A percentile compares a stretch with the other conserved stretches of the same genome.
phyloP scores from a whole-genome alignment of 305 asterid species.

The Fraxinus paxiana region DNA sequence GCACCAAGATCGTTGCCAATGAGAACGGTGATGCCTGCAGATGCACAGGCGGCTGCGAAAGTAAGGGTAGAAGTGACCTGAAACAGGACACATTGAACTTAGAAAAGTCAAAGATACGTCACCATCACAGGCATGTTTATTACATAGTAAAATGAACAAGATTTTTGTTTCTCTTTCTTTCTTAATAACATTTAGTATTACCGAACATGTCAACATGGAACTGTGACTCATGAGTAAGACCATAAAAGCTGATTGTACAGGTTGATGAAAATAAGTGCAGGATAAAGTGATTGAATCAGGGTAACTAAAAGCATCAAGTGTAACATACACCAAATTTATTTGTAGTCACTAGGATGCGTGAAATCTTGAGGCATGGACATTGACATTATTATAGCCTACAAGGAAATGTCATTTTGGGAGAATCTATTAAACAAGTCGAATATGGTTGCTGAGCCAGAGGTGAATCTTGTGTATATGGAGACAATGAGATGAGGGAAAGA shows the following conservation, averaged over 20 bases:
- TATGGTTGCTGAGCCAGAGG: not conserved
- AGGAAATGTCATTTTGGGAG: not conserved
- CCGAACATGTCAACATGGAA: not conserved
- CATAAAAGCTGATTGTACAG: not conserved
- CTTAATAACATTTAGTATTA: not conserved
- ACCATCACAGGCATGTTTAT: not conserved
- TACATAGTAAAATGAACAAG: not conserved
- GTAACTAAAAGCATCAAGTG: not conserved
- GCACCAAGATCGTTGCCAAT: constrained; percentile 45
- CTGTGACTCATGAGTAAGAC: not conserved
- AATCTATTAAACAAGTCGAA: not conserved
- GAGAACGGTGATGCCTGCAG: constrained; percentile 52
- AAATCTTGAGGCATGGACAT: not conserved
- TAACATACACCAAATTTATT: not conserved
- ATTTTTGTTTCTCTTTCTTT: not conserved
- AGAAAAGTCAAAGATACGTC: not conserved
- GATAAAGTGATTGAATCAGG: not conserved
- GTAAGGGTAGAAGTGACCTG: constrained; percentile 53
- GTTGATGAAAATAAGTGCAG: not conserved
- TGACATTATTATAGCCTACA: not conserved
- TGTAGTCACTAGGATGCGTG: not conserved
- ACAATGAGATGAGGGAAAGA: not conserved
- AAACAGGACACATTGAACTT: not conserved
- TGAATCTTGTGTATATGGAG: not conserved
- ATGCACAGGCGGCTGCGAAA: constrained; percentile 15